Base-by-base conservation (phyloP, 2,329 filamentous ascomycete genomes). In the Ophiostoma perfectum region DNA sequence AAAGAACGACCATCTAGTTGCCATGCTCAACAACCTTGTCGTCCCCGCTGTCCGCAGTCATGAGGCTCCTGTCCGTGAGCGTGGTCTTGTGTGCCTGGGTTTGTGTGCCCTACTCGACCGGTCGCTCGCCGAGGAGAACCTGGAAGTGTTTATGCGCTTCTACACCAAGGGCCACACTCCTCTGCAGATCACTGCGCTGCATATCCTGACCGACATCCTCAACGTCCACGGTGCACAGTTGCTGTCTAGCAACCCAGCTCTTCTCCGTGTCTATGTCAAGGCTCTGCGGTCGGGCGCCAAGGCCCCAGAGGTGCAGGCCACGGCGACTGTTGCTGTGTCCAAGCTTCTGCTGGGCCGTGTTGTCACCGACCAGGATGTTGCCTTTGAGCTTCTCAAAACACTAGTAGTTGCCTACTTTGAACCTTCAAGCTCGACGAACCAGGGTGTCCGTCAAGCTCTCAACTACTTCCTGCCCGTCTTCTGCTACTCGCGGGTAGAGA, bases 11-110 rank as follows among this genome's bases (percentile, higher is more conserved):
- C 90, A 96, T 75, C 81, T 98, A n/a, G 92, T 96, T 4, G 91
- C 91, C n/a, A 97, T 98, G 90, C 83, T 99, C 65, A 98, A 99
- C 81, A 98, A 95, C 72, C 85, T 99, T 8, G 92, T 99, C 60
- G 93, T 99, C 2, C 95, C 95, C 6, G 95, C 95, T 41, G 94
- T 99, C 16, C 89, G 94, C 72, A 95, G 91, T 75, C 92, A 97
- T 73, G 93, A 98, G 76, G 91, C 92, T 5, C 92, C 93, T 0
- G 93, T 99, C 62, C 88, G 95, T 71, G 95, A 99, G 79, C 87
- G 92, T 68, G 95, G 95, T 18, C 82, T 99, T 12, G 83, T 96
- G 27, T 98, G 94, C 74, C 81, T 99, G 9, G 95, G 95, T 4
- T 83, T 99, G 9, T 97, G 93, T 77, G 93, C 93, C 73, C 84